Evolutionary conservation across 768 basidiomycete genomes (phyloP), one percentile per base, ranked within the genome.

Genomic region (Mycena maculata): DNA sequence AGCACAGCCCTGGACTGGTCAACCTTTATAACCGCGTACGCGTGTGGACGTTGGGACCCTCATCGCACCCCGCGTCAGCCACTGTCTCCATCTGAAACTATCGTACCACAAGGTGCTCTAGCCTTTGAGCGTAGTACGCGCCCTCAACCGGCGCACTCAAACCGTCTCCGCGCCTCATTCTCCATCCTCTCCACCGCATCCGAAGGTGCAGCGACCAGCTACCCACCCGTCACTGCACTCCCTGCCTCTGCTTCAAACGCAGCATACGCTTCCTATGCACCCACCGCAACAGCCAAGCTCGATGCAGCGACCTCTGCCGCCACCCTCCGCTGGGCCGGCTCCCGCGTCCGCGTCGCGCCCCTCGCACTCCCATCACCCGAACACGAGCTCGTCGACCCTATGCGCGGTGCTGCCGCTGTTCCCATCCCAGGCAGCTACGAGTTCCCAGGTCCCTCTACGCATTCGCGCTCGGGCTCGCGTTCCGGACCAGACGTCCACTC

Each of bases 281-380:
- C 10, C 45, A 69, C 20, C 47, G 54, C 18, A 53, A 71, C 74
- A 16, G 74, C 78, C 3, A 84, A 83, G 58, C 74, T 86, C 4
- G 89, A 92, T 38, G 81, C 87, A 2, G 86, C 88, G 23, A 87
- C 91, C 0, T 82, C 90, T 3, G 93, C 92, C 1, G 94, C 94
- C 0, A 90, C 94, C 1, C 88, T 96, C 80, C 91, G 94, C 39
- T 90, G 89, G 86, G 94, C 94, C n/a, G 93, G 90, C 3, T 87
- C 92, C 12, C 85, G 91, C 25, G 89, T 94, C 12, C 89, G 93
- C 71, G 88, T 98, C 60, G 90, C 94, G 0, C 96, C 96, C 0
- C 84, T 98, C 27, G 90, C 93, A 0, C 84, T 96, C 1, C 95
- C 96, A 2, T 94, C 92, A 13, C 96, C 96, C 0, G 96, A 98